Base-by-base conservation (phyloP, 768 basidiomycete genomes). In the Leccinum pellstonianum region DNA sequence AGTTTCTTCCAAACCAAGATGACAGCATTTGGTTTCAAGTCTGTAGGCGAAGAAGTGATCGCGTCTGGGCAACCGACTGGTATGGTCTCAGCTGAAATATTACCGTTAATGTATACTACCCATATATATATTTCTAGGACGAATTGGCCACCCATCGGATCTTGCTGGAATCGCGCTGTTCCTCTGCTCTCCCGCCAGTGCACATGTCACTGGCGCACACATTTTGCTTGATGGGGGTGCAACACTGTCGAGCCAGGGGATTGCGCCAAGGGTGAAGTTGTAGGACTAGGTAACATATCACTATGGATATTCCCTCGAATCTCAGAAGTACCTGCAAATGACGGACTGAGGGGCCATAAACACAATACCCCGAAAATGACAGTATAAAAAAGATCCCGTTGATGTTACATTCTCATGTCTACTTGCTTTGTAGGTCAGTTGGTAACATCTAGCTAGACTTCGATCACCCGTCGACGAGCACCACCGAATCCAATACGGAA, bases 1-100 rank as follows among this genome's bases (percentile, higher is more conserved):
- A 87, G 87, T 2, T 74, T 91, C 12, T 94, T 90, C 76, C 90
- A 89, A 0, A 88, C 87, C 50, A 91, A 88, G 76, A 93, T 94
- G 91, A 93, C 91, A 1, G 84, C 88, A 0, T 91, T 77, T 53
- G 87, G 85, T 3, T 75, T 91, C 63, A 82, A 83, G 64, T 78
- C 69, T 2, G 73, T 73, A 3, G 86, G 87, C 7, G 82, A 83
- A 59, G 80, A 82, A 23, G 74, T 66, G 8, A 80, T 90, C 59
- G 78, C 77, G 41, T 68, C 77, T 1, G 68, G 65, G 17, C 88
- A 91, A 60, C 90, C 90, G 23, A 85, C 85, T 67, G 88, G 90
- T 86, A 64, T 12, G 73, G 62, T n/a, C 27, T 57, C 21, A 1
- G 29, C 25, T 46, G 11, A 31, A 33, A 11, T 8, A 15, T 8